phyloP scores from a whole-genome alignment of 179 eudicot genomes.

The Sideroxylon spinosum region DNA sequence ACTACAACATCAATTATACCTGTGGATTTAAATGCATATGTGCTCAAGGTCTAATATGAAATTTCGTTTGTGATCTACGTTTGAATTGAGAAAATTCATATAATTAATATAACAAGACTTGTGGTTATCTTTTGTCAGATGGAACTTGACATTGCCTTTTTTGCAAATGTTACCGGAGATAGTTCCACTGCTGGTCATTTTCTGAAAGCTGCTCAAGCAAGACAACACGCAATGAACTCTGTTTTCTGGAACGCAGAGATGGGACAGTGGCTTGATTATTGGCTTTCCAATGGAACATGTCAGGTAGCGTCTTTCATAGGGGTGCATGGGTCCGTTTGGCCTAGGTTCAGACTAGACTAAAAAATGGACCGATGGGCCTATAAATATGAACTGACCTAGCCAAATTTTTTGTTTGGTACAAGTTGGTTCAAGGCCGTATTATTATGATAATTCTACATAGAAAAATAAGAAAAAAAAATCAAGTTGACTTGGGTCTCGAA shows the following conservation, averaged over 20 bases:
- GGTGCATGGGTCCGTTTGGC: too few relatives aligned
- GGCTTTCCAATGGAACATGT: slow-evolving; percentile 42
- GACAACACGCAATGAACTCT: slow-evolving; percentile 60
- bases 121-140: slow-evolving; percentile 34
- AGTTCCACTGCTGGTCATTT: slow-evolving; percentile 31
- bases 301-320: slow-evolving; percentile 29
- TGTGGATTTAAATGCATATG: slow-evolving; percentile 79
- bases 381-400: too few relatives aligned
- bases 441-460: too few relatives aligned
- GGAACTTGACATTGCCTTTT: slow-evolving; percentile 76
- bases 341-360: too few relatives aligned
- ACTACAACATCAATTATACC: slow-evolving; percentile 71
- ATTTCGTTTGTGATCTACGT: not conserved
- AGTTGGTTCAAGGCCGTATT: too few relatives aligned
- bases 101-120: not conserved
- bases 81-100: not conserved
- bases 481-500: too few relatives aligned
- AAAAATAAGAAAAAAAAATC: too few relatives aligned
- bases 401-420: too few relatives aligned
- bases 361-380: too few relatives aligned
- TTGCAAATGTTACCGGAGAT: slow-evolving; percentile 58
- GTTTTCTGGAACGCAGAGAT: slow-evolving; percentile 70
- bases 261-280: slow-evolving; percentile 90
- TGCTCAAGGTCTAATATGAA: slow-evolving; percentile 55
- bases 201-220: slow-evolving; percentile 48